Evolutionary conservation across 495 filamentous ascomycete genomes (phyloP).

Genomic region (Penicillium robsamsonii): DNA sequence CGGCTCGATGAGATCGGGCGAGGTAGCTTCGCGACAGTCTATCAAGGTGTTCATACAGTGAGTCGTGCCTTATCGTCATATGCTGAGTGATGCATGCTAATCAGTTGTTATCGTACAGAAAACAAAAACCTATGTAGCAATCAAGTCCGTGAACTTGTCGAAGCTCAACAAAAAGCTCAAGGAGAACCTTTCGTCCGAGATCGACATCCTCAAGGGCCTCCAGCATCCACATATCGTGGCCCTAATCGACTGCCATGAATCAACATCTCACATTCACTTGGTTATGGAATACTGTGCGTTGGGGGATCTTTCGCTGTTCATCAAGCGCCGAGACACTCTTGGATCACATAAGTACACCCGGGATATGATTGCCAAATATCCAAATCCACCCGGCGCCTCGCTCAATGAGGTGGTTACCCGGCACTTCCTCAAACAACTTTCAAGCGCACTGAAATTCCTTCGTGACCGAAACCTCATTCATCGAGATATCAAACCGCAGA

Average conservation of each 20-base stretch:
- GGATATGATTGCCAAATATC: slow-evolving; percentile 89
- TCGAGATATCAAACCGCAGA: slow-evolving; percentile 97
- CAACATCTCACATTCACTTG: slow-evolving; percentile 82
- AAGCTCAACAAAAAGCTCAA: slow-evolving; percentile 94
- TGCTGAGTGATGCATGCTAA: slow-evolving; percentile 40
- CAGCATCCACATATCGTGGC: slow-evolving; percentile 97
- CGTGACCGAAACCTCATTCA: slow-evolving; percentile 84
- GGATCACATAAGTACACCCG: slow-evolving; percentile 69
- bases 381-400: slow-evolving; percentile 72
- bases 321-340: slow-evolving; percentile 84
- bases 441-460: slow-evolving; percentile 87
- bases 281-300: slow-evolving; percentile 99
- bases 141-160: slow-evolving; percentile 89
- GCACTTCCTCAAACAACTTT: slow-evolving; percentile 94
- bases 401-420: slow-evolving; percentile 91
- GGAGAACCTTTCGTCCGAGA: slow-evolving; percentile 92
- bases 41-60: slow-evolving; percentile 80
- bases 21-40: slow-evolving; percentile 95
- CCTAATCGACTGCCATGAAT: slow-evolving; percentile 88
- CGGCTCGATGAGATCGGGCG: slow-evolving; percentile 84
- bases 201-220: slow-evolving; percentile 85
- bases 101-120: slow-evolving; percentile 38
- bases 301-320: slow-evolving; percentile 89
- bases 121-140: slow-evolving; percentile 72
- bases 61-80: slow-evolving; percentile 32